A percentile compares a stretch with the other conserved stretches of the same genome.
phyloP scores from a whole-genome alignment of 306 rosid species.

The Leucaena leucocephala region DNA sequence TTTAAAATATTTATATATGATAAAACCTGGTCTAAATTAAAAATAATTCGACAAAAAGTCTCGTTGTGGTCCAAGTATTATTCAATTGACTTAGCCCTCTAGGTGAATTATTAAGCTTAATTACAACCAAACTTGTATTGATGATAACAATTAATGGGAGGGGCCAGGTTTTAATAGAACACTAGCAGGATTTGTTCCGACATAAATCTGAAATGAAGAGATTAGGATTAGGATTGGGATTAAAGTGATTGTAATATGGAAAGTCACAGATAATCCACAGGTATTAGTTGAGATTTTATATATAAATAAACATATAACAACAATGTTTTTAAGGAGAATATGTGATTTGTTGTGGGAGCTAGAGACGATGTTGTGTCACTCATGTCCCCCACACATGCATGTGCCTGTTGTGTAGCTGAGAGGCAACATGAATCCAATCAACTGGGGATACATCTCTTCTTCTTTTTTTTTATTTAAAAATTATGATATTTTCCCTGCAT shows the following conservation, averaged over 20 bases:
- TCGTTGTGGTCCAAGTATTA: not conserved
- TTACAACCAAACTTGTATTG: not conserved
- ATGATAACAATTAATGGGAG: not conserved
- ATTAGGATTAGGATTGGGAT: conserved; percentile 11
- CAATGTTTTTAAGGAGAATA: conserved; percentile 8
- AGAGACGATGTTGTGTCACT: conserved; percentile 11
- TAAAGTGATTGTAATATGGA: conserved; percentile 1
- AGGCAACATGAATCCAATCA: conserved; percentile 40
- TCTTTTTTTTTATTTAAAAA: not conserved
- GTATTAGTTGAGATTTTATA: conserved; percentile 8
- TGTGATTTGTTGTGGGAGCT: conserved; percentile 9
- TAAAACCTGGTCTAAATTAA: too few species aligned
- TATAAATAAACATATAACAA: too few species aligned
- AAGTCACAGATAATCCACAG: conserved; percentile 11
- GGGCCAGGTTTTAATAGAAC: not conserved
- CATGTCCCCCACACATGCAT: conserved; percentile 33
- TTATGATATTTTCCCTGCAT: not conserved
- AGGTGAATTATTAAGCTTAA: not conserved
- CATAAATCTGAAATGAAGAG: conserved; percentile 1
- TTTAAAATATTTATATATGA: too few species aligned
- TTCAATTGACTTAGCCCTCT: not conserved
- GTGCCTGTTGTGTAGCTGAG: conserved; percentile 31
- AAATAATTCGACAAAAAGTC: not conserved
- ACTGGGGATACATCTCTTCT: not conserved
- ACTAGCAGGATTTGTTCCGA: not conserved